Conservation (phyloP, 2,329 filamentous ascomycete genomes). For the Talaromyces marneffei region DNA sequence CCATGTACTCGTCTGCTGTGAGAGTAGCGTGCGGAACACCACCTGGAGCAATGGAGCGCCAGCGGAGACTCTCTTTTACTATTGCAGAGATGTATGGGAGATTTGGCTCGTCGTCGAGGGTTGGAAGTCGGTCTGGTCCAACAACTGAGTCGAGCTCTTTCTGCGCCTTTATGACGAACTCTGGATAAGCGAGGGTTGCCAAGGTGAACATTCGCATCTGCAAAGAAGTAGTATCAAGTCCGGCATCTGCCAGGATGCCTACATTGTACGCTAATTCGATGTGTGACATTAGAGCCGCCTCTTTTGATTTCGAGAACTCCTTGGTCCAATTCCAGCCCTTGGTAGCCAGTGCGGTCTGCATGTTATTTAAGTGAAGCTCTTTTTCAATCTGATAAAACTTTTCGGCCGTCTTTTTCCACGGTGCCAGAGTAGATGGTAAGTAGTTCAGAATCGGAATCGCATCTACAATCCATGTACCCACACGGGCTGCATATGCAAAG, state of each 20-base stretch:
- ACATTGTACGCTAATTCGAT: conserved; percentile 43
- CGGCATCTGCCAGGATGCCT: conserved; percentile 44
- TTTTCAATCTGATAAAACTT: conserved; percentile 17
- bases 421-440: conserved; percentile 4
- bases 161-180: conserved; percentile 36
- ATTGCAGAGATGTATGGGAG: conserved; percentile 27
- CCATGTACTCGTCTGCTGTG: conserved; percentile 44
- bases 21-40: conserved; percentile 44
- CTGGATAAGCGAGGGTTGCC: conserved; percentile 38
- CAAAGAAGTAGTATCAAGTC: conserved; percentile 44
- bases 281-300: conserved; percentile 39
- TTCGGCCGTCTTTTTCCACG: conserved; percentile 14
- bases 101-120: conserved; percentile 21
- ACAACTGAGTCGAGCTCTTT: conserved; percentile 32
- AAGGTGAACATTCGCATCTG: conserved; percentile 45
- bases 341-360: conserved; percentile 13
- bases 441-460: conserved; percentile 2
- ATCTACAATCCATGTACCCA: conserved; percentile 1
- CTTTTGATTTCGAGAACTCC: conserved; percentile 21
- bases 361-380: conserved; percentile 19
- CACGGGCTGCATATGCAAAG: conserved; percentile 1
- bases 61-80: conserved; percentile 27
- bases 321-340: conserved; percentile 26
- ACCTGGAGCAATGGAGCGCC: conserved; percentile 34
- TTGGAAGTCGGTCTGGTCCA: conserved; percentile 27